These are phyloP conservation scores for Cynanchum wilfordii DNA, from an alignment of 257 asterid species.

Conservation along the genomic window DNA sequence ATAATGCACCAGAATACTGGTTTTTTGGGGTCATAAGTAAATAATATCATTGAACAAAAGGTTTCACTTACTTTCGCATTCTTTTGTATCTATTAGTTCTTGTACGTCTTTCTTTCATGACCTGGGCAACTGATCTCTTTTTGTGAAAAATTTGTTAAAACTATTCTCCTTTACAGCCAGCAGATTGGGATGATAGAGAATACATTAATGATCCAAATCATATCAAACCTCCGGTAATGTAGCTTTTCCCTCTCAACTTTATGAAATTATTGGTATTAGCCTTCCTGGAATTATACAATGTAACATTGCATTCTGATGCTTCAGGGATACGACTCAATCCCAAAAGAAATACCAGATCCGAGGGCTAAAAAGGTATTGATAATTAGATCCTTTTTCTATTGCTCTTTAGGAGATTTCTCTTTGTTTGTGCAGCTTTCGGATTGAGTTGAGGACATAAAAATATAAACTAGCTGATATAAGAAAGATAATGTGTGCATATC, in stretches of 20 bases:
- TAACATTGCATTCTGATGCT: conserved; percentile 16
- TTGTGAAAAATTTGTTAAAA: conserved; percentile 1
- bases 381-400: not conserved
- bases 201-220: conserved; percentile 73
- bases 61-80: not conserved
- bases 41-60: not conserved
- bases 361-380: conserved; percentile 58
- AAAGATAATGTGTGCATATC: not conserved
- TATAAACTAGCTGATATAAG: not conserved
- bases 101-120: not conserved
- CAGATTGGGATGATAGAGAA: conserved; percentile 88
- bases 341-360: conserved; percentile 86
- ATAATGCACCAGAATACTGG: not conserved
- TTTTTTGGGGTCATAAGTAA: not conserved
- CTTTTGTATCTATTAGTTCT: not conserved
- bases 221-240: conserved; percentile 66
- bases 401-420: not conserved
- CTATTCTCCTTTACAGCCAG: conserved; percentile 46
- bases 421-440: not conserved
- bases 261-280: not conserved
- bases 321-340: conserved; percentile 87
- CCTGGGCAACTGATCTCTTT: not conserved
- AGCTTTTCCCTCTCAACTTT: not conserved
- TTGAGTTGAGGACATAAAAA: not conserved
- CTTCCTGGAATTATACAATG: not conserved